Evolutionary conservation across 345 rosid species (phyloP).

Genomic region (Hibiscus syriacus): DNA sequence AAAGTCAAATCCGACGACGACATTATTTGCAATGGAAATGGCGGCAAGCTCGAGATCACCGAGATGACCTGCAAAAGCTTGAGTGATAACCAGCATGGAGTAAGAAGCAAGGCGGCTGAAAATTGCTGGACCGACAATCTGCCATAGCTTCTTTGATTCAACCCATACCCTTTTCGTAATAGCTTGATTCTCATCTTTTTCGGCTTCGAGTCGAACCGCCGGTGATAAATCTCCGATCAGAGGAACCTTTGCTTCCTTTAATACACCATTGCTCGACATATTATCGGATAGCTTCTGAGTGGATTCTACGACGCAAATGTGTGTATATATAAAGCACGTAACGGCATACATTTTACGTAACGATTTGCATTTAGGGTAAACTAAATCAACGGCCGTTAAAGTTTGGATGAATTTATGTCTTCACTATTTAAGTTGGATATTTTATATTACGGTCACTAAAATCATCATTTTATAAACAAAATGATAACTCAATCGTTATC

Average conservation of each 20-base stretch:
- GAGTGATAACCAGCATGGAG: slow-evolving; percentile 84
- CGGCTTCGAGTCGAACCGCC: neutral
- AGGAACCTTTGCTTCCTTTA: slow-evolving; percentile 29
- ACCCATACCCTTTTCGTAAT: slow-evolving; percentile 39
- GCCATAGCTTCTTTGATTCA: slow-evolving; percentile 86
- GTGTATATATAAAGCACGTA: too few relatives aligned
- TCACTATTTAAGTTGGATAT: too few relatives aligned
- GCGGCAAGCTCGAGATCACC: slow-evolving; percentile 95
- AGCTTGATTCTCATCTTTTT: slow-evolving; percentile 1
- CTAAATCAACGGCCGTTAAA: too few relatives aligned
- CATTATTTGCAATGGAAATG: slow-evolving; percentile 64
- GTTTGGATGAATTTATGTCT: too few relatives aligned
- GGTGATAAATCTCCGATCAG: slow-evolving; percentile 17
- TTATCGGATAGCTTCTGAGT: neutral
- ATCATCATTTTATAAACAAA: too few relatives aligned
- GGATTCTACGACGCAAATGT: too few relatives aligned
- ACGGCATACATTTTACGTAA: too few relatives aligned
- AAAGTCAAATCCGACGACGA: slow-evolving; percentile 63
- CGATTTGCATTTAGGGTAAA: too few relatives aligned
- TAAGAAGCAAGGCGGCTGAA: slow-evolving; percentile 65
- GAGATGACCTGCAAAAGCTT: slow-evolving; percentile 91
- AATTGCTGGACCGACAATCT: slow-evolving; percentile 79
- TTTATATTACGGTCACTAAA: too few relatives aligned
- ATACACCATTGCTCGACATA: slow-evolving; percentile 12
- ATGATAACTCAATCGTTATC: too few relatives aligned